These are phyloP conservation scores for Xerocomus potaroensis DNA, from an alignment of 768 basidiomycete species.

Conservation along the genomic window DNA sequence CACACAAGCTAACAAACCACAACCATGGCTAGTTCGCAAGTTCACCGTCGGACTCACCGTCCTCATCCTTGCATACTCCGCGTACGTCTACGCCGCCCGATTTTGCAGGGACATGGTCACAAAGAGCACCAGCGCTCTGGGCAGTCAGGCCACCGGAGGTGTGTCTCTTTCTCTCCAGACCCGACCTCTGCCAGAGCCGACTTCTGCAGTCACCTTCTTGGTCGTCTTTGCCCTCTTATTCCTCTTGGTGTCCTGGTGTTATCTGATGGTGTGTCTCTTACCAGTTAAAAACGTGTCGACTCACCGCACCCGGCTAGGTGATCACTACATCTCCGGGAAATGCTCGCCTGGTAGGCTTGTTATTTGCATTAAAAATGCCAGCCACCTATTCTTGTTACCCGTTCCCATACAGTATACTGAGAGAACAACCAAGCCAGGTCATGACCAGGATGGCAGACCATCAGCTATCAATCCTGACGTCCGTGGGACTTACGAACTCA, in stretches of 20 bases:
- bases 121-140: constrained; percentile 38
- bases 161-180: constrained; percentile 34
- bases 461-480: constrained; percentile 16
- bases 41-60: constrained; percentile 55
- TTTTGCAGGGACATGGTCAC: constrained; percentile 71
- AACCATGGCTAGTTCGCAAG: constrained; percentile 76
- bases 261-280: constrained; percentile 53
- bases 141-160: constrained; percentile 59
- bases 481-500: constrained; percentile 28
- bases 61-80: constrained; percentile 60
- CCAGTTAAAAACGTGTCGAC: not conserved
- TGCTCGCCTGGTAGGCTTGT: constrained; percentile 59
- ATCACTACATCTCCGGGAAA: constrained; percentile 64
- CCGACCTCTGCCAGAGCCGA: constrained; percentile 4
- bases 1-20: constrained; percentile 41
- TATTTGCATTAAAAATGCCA: not conserved
- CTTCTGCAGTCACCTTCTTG: constrained; percentile 56
- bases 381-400: not conserved
- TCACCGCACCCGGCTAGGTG: constrained; percentile 38
- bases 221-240: constrained; percentile 59
- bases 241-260: constrained; percentile 76
- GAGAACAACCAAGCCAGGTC: constrained; percentile 19
- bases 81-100: constrained; percentile 74
- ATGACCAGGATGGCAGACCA: constrained; percentile 13
- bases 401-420: constrained; percentile 23